Evolutionary conservation across 2,329 filamentous ascomycete genomes (phyloP).

Genomic region (Grosmannia penicillata): DNA sequence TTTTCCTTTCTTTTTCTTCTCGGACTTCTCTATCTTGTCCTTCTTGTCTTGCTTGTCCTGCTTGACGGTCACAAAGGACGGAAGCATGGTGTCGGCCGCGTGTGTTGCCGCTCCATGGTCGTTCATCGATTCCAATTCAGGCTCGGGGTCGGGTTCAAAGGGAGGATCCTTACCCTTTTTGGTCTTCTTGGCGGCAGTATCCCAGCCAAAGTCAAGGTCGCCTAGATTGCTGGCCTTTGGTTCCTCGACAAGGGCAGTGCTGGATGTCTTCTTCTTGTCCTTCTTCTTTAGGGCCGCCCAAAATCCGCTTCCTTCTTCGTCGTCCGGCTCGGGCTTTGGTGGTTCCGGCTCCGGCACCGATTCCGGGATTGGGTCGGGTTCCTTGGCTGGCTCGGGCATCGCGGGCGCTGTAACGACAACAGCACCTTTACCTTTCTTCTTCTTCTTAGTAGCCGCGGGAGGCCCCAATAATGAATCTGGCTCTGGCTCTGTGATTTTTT

Average conservation of each 20-base stretch:
- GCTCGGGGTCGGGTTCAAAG: background rate
- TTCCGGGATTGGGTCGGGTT: constrained; percentile 6
- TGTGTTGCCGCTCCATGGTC: constrained; percentile 5
- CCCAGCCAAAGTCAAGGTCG: constrained; percentile 17
- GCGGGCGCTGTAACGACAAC: constrained; percentile 3
- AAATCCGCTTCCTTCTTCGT: background rate
- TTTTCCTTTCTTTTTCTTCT: background rate
- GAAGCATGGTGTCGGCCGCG: constrained; percentile 12
- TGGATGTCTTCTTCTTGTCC: constrained; percentile 7
- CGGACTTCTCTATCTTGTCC: constrained; percentile 14
- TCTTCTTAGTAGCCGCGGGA: constrained; percentile 7
- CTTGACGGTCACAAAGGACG: constrained; percentile 16
- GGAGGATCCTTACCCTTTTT: constrained; percentile 9
- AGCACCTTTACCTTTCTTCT: constrained; percentile 14
- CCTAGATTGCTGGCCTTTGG: constrained; percentile 12
- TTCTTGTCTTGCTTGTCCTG: constrained; percentile 26
- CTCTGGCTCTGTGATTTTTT: constrained; percentile 12
- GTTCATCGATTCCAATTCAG: background rate
- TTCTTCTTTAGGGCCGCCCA: constrained; percentile 5
- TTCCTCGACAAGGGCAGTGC: constrained; percentile 3
- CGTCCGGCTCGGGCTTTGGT: constrained; percentile 12
- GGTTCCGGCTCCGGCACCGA: constrained; percentile 9
- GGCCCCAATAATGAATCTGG: constrained; percentile 4
- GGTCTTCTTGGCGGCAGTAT: constrained; percentile 14
- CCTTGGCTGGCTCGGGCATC: background rate